phyloP scores from a whole-genome alignment of 495 filamentous ascomycete genomes.

The Rostrohypoxylon terebratum region DNA sequence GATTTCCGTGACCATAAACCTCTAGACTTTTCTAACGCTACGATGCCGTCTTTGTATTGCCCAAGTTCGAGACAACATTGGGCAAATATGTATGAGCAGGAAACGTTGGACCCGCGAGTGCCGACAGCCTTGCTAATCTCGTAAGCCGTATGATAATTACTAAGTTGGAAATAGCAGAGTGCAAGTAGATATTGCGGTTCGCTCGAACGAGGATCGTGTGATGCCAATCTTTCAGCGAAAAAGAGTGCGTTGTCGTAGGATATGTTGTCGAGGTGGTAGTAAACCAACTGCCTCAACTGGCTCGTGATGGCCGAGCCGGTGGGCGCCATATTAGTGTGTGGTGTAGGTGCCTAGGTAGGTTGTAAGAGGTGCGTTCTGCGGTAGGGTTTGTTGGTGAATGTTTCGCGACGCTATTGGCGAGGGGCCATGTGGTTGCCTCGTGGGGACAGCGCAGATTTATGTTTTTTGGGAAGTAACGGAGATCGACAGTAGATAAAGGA shows the following conservation, averaged over 20 bases:
- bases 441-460: conserved; percentile 27
- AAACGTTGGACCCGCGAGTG: conserved; percentile 76
- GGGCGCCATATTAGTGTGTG: conserved; percentile 72
- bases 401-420: conserved; percentile 31
- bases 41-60: conserved; percentile 80
- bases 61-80: conserved; percentile 86
- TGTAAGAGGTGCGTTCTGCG: conserved; percentile 19
- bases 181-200: conserved; percentile 87
- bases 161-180: conserved; percentile 83
- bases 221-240: conserved; percentile 84
- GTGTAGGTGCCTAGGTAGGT: not conserved
- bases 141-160: conserved; percentile 73
- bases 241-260: conserved; percentile 89
- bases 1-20: conserved; percentile 76
- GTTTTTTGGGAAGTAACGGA: conserved; percentile 10
- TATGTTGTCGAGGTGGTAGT: conserved; percentile 94
- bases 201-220: conserved; percentile 79
- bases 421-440: conserved; percentile 46
- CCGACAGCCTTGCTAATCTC: conserved; percentile 75
- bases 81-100: conserved; percentile 91
- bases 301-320: conserved; percentile 71
- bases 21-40: conserved; percentile 80
- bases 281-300: conserved; percentile 85
- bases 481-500: conserved; percentile 3
- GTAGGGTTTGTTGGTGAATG: not conserved